Evolutionary conservation across 352 stramenopile genomes (phyloP).

Genomic region (Pythium biforme): DNA sequence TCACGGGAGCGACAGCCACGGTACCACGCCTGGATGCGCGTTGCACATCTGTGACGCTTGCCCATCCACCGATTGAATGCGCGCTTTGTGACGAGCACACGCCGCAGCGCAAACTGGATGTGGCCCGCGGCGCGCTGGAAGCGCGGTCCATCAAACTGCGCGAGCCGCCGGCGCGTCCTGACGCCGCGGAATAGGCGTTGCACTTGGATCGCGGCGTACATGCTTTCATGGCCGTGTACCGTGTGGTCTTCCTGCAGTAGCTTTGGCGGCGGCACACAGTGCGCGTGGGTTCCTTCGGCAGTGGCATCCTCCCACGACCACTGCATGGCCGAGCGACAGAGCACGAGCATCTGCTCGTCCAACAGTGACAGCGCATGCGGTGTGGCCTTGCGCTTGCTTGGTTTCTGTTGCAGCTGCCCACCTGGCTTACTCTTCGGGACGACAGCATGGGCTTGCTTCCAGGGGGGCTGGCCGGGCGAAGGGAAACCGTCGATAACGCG

Average conservation of each 20-base stretch:
- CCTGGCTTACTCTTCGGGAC: too few species aligned
- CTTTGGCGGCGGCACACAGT: not conserved
- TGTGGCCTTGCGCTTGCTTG: not conserved
- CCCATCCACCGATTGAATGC: conserved; percentile 23
- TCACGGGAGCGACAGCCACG: conserved; percentile 21
- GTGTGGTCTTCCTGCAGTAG: conserved; percentile 13
- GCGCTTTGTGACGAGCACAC: conserved; percentile 19
- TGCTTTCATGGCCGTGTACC: conserved; percentile 50
- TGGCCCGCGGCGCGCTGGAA: conserved; percentile 23
- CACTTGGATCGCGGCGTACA: conserved; percentile 57
- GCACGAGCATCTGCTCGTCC: conserved; percentile 59
- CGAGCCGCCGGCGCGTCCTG: conserved; percentile 32
- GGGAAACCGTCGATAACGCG: conserved; percentile 1
- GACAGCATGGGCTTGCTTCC: not conserved
- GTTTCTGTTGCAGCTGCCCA: too few species aligned
- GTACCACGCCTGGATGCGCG: conserved; percentile 30
- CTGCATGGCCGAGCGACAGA: conserved; percentile 63
- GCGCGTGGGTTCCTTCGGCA: not conserved
- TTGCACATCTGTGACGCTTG: conserved; percentile 23
- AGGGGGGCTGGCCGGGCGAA: not conserved
- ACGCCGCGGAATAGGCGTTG: conserved; percentile 50
- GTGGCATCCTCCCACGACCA: conserved; percentile 18
- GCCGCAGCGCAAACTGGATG: conserved; percentile 30
- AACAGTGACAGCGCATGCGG: conserved; percentile 26
- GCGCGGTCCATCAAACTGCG: conserved; percentile 36